Evolutionary conservation across 805 yeast genomes (phyloP), one percentile per base, ranked within the genome.

Genomic region (Saccharomycopsis synnaedendra): DNA sequence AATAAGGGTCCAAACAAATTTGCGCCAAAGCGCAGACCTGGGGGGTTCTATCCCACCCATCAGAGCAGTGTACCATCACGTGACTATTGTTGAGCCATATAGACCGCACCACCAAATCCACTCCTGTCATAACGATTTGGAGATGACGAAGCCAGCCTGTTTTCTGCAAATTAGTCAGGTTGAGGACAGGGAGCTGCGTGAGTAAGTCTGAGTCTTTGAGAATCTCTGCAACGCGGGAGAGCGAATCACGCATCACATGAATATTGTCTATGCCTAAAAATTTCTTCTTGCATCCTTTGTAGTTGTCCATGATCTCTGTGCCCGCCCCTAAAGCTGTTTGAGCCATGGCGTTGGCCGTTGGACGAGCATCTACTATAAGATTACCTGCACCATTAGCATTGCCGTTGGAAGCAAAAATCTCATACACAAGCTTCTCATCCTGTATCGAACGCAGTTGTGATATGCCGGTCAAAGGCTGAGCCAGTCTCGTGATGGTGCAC

Each of bases 311-410:
- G 55, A 76, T 82, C 60, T 93, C 98, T 0, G 96, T 83, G 1
- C 98, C 98, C n/a, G 97, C 98, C 8, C 98, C 98, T 10, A 93
- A 65, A 0, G 97, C 97, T 42, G 86, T 85, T 58, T 93, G 97
- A 0, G 96, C 97, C 76, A 88, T 76, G 5, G 97, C 97, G 63
- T 93, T 93, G 0, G 97, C 83, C 30, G 88, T 63, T 0, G 98
- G 98, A 48, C 98, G 70, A 28, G 95, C 84, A 65, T 93, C 98
- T 4, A 87, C 90, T 32, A 93, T 80, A 32, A 93, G 63, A 58
- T 89, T 81, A 1, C 33, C 33, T 8, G 43, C 19, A 9, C 31
- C 19, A 19, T 35, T 28, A 27, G 47, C 39, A n/a, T 32, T 27
- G 7, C 41, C 37, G 50, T 83, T 85, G 1, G 83, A 72, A 37